Evolutionary conservation across 2,329 filamentous ascomycete species (phyloP).

Genomic region (Endocalyx cinctus): DNA sequence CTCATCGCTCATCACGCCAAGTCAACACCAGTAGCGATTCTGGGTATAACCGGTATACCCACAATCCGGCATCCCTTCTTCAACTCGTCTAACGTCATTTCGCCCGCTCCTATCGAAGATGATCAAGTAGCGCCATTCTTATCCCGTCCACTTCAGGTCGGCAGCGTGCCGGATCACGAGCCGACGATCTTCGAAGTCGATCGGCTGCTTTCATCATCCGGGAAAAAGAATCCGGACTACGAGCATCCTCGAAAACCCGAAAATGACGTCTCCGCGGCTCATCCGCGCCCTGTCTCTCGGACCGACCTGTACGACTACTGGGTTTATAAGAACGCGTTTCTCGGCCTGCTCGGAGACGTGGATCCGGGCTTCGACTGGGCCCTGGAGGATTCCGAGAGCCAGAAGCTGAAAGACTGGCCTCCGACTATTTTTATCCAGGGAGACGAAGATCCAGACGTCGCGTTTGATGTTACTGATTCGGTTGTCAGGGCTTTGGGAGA

Average conservation of each 20-base stretch:
- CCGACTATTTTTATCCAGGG: slow-evolving; percentile 30
- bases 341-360: slow-evolving; percentile 20
- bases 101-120: slow-evolving; percentile 21
- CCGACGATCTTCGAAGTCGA: slow-evolving; percentile 19
- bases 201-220: slow-evolving; percentile 22
- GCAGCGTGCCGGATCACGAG: slow-evolving; percentile 11
- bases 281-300: slow-evolving; percentile 3
- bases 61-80: slow-evolving; percentile 33
- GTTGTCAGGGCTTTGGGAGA: no score
- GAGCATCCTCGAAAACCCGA: slow-evolving; percentile 6
- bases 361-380: slow-evolving; percentile 30
- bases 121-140: slow-evolving; percentile 18
- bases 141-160: slow-evolving; percentile 19
- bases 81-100: slow-evolving; percentile 27
- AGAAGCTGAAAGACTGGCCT: slow-evolving; percentile 24
- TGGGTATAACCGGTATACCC: slow-evolving; percentile 31
- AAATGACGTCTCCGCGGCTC: no score
- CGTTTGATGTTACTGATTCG: no score
- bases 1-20: slow-evolving; percentile 24
- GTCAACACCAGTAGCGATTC: slow-evolving; percentile 26
- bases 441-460: no score
- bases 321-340: slow-evolving; percentile 26
- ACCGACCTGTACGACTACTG: slow-evolving; percentile 30
- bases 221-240: slow-evolving; percentile 21
- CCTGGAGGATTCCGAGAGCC: slow-evolving; percentile 2